A percentile compares a stretch with the other conserved stretches of the same genome.
phyloP scores from a whole-genome alignment of 2,329 filamentous ascomycete genomes.

The Didymella keratinophila region DNA sequence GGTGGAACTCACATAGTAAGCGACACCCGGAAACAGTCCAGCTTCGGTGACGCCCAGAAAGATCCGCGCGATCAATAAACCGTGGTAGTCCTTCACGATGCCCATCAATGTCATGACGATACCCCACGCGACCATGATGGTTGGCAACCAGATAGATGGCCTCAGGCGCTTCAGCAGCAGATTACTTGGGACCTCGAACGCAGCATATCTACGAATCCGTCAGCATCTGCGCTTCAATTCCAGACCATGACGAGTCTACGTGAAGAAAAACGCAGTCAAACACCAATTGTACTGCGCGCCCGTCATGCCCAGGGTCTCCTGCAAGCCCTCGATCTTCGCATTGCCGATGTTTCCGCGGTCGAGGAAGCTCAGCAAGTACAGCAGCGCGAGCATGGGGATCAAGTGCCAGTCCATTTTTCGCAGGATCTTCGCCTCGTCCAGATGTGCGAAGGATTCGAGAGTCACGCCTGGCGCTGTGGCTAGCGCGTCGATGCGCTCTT shows the following conservation, averaged over 20 bases:
- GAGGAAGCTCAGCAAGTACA: slow-evolving; percentile 51
- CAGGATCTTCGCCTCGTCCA: slow-evolving; percentile 51
- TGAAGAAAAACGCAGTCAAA: slow-evolving; percentile 70
- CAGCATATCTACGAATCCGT: slow-evolving; percentile 31
- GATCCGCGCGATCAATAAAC: slow-evolving; percentile 55
- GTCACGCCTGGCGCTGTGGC: slow-evolving; percentile 39
- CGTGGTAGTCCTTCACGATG: slow-evolving; percentile 56
- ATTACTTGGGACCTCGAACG: slow-evolving; percentile 64
- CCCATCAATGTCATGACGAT: slow-evolving; percentile 61
- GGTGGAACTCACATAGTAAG: not conserved
- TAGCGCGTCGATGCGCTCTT: slow-evolving; percentile 35
- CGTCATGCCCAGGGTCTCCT: slow-evolving; percentile 38
- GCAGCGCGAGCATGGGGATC: slow-evolving; percentile 50
- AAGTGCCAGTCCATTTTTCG: slow-evolving; percentile 53
- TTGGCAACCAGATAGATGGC: slow-evolving; percentile 52
- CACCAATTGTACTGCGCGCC: slow-evolving; percentile 70
- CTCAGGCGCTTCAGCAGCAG: slow-evolving; percentile 67
- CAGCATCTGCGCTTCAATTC: not conserved
- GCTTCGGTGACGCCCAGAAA: slow-evolving; percentile 54
- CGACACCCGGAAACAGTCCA: slow-evolving; percentile 40
- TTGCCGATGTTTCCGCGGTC: slow-evolving; percentile 54
- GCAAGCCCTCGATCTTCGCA: slow-evolving; percentile 50
- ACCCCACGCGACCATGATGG: slow-evolving; percentile 62
- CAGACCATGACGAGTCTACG: slow-evolving; percentile 39
- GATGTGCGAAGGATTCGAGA: slow-evolving; percentile 44